Base-by-base conservation (phyloP, 2,329 filamentous ascomycete species). In the Epichloe amarillans region DNA sequence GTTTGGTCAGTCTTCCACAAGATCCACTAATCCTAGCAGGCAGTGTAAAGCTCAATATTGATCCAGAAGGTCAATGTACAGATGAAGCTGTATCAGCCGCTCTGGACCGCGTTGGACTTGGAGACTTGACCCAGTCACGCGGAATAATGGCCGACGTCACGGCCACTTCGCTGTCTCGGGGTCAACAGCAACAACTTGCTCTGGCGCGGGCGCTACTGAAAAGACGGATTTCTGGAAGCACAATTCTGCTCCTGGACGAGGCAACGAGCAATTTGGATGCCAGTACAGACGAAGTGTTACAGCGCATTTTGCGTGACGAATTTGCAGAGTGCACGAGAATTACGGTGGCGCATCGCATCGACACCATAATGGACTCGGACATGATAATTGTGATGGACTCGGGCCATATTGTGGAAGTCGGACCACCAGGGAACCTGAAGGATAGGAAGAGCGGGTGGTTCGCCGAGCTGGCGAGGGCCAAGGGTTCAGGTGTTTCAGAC, bases 211-310 rank as follows among this genome's bases (percentile, higher is more conserved):
- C 55, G 3, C 42, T 57, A 6, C 47, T 60, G 8, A 57, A 56
- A 38, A 36, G 5, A 30, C 4, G 5, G 21, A 5, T 23, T 23
- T 23, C 21, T 23, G 21, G 21, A 23, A 53, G 53, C 42, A 46
- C 38, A 3, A 51, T 60, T 17, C 21, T 60, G n/a, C 46, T 58
- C 5, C 44, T 58, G 1, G 57, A 60, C 38, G 56, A 60, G 36
- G 52, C 53, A 8, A 56, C 54, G 12, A 55, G 55, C 41, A 45
- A 46, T 17, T 36, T 58, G 2, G 56, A 56, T 19, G 45, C 38
- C 5, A 53, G 53, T 10, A 60, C 49, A 21, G 56, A 58, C 19
- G 41, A 49, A 14, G 44, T 55, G 4, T 43, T 56, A 30, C 48
- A 54, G 47, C 35, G 19, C 1, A 33, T 58, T 7, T 41, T 57